phyloP scores from a whole-genome alignment of 768 basidiomycete species.

The Rhizopogon rudus region DNA sequence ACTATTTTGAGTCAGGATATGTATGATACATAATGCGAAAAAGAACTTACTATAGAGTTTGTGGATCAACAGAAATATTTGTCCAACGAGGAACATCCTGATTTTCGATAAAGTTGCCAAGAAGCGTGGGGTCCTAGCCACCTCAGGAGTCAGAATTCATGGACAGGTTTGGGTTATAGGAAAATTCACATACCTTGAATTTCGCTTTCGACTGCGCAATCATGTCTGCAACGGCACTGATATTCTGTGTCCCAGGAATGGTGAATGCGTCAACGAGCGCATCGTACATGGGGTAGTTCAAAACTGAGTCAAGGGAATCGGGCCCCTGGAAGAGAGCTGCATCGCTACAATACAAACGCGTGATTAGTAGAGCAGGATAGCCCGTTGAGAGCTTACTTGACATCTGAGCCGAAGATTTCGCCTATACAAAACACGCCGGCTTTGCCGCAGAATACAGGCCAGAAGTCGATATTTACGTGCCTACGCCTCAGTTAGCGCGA shows the following conservation, averaged over 20 bases:
- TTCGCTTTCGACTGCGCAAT: slow-evolving; percentile 48
- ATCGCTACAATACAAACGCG: slow-evolving; percentile 32
- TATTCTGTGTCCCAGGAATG: slow-evolving; percentile 67
- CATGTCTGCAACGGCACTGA: slow-evolving; percentile 47
- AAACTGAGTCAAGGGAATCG: slow-evolving; percentile 57
- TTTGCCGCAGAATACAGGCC: slow-evolving; percentile 67
- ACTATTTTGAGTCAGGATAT: slow-evolving; percentile 25
- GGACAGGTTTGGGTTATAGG: background rate
- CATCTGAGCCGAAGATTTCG: slow-evolving; percentile 59
- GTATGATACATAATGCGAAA: background rate
- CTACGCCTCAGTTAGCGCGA: slow-evolving; percentile 20
- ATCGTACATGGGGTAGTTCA: slow-evolving; percentile 68
- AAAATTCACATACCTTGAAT: slow-evolving; percentile 36
- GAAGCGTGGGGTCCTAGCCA: slow-evolving; percentile 22
- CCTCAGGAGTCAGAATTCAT: background rate
- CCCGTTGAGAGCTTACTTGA: slow-evolving; percentile 33
- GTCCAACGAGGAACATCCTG: slow-evolving; percentile 75
- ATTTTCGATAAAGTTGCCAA: slow-evolving; percentile 80
- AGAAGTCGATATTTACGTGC: slow-evolving; percentile 72
- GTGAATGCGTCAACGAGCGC: slow-evolving; percentile 60
- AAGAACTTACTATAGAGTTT: slow-evolving; percentile 55
- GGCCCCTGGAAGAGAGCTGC: slow-evolving; percentile 60
- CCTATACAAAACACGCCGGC: slow-evolving; percentile 86
- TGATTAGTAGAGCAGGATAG: background rate
- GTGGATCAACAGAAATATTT: slow-evolving; percentile 65